Evolutionary conservation across 1,284 basidiomycete species (phyloP).

Genomic region (Heterobasidion parviporum): DNA sequence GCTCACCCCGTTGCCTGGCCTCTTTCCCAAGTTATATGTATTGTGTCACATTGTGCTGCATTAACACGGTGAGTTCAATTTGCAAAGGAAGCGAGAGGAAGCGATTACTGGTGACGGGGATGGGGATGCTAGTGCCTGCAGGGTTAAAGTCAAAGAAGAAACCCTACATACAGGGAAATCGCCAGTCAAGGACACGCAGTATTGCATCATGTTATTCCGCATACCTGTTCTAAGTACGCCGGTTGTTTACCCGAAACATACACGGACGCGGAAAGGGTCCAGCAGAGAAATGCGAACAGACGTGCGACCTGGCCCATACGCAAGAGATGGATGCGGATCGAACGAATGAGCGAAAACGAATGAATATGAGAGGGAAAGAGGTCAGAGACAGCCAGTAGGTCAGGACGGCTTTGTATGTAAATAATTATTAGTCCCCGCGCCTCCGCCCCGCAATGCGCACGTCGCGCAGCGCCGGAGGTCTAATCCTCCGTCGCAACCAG

Average conservation of each 20-base stretch:
- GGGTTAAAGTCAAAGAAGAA: conserved; percentile 46
- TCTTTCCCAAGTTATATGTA: conserved; percentile 43
- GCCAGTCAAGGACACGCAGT: neutral
- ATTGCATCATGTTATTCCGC: neutral
- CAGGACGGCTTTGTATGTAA: no score
- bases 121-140: conserved; percentile 30
- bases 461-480: no score
- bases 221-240: neutral
- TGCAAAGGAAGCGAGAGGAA: neutral
- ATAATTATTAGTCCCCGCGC: no score
- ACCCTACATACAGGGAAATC: conserved; percentile 24
- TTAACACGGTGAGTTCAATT: neutral
- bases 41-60: conserved; percentile 46
- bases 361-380: no score
- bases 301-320: neutral
- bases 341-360: no score
- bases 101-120: conserved; percentile 37
- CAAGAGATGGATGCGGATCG: neutral
- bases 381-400: no score
- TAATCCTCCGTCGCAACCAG: no score
- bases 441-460: no score
- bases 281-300: neutral
- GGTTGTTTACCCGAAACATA: neutral
- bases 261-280: neutral
- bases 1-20: conserved; percentile 36